Conservation (phyloP, 2,329 filamentous ascomycete species). For the Chrysoporthe cubensis region DNA sequence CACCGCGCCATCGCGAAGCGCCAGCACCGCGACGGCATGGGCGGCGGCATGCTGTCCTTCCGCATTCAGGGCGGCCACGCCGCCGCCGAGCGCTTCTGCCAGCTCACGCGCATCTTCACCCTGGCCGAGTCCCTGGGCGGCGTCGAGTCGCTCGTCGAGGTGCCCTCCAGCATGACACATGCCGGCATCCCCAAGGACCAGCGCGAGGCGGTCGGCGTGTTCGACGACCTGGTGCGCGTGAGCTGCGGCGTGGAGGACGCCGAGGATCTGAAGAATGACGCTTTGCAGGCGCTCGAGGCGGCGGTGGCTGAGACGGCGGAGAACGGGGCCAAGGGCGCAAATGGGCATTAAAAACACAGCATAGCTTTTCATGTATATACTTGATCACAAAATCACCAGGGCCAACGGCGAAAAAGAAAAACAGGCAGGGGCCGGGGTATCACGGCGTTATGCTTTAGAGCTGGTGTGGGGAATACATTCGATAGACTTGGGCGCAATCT, state of each 20-base stretch:
- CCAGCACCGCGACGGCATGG: slow-evolving; percentile 93
- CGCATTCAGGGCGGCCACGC: slow-evolving; percentile 83
- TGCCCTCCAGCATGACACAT: slow-evolving; percentile 96
- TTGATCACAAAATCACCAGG: neutral
- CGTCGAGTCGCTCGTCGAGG: slow-evolving; percentile 88
- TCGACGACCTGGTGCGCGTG: slow-evolving; percentile 89
- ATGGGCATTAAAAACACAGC: neutral
- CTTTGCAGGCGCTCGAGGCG: slow-evolving; percentile 77
- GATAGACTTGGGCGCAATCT: slow-evolving; percentile 6
- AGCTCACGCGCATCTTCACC: slow-evolving; percentile 86
- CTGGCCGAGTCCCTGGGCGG: slow-evolving; percentile 88
- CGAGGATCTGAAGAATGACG: slow-evolving; percentile 80
- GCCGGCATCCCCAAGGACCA: slow-evolving; percentile 90
- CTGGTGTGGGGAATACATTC: neutral
- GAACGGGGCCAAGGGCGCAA: slow-evolving; percentile 14
- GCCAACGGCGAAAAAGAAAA: neutral
- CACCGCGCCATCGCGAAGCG: slow-evolving; percentile 83
- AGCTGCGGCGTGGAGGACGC: slow-evolving; percentile 95
- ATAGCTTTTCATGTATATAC: neutral
- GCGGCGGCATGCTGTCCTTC: slow-evolving; percentile 97
- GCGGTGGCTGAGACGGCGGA: slow-evolving; percentile 53
- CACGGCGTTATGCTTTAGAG: slow-evolving; percentile 7
- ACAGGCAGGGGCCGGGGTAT: neutral
- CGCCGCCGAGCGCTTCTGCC: slow-evolving; percentile 91
- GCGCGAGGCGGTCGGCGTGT: slow-evolving; percentile 90